Base-by-base conservation (phyloP, 805 yeast species). In the Kluyveromyces lactis region DNA sequence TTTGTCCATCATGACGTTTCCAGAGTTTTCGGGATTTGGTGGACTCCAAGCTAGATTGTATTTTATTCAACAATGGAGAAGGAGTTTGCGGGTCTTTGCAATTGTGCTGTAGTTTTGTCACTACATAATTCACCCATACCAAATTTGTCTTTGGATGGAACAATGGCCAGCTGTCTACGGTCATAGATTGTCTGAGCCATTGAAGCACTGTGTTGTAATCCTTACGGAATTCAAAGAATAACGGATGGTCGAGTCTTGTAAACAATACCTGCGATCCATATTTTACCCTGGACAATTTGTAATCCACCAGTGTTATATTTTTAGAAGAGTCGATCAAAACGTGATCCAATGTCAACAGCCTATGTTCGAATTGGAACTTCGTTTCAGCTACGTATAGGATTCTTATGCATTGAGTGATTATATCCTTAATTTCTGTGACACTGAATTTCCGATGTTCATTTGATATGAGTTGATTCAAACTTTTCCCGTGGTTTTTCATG, bases 311-410 rank as follows among this genome's bases (percentile, higher is more conserved):
- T 10, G 73, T 71, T 4, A 75, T 75, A 41, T 63, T 64, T 12
- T 58, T 56, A 6, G 50, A 42, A 11, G 49, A 47, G 36, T 66
- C 66, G 13, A 81, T 62, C 12, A 79, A 61, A 39, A 81, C 63
- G 50, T 81, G 81, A 10, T 80, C 79, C 70, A 81, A 68, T 45
- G 78, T 81, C 42, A 82, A 57, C 55, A 81, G 85, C 34, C 90
- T 66, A 50, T 82, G 90, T 57, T 81, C 89, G 57, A 81, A 81
- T 44, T 70, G 65, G 43, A 63, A 62, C 27, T 60, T 52, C 12
- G 62, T 55, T 55, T 82, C 87, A 1, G 76, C 80, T 8, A 58
- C 58, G 18, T 72, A 68, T 18, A 81, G 56, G 4, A 67, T 56
- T n/a, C 62, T 55, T 1, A 67, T 75, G 18, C 77, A 60, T 44